Conservation (phyloP, 2,329 filamentous ascomycete species). For the Xylariaceae sp. region DNA sequence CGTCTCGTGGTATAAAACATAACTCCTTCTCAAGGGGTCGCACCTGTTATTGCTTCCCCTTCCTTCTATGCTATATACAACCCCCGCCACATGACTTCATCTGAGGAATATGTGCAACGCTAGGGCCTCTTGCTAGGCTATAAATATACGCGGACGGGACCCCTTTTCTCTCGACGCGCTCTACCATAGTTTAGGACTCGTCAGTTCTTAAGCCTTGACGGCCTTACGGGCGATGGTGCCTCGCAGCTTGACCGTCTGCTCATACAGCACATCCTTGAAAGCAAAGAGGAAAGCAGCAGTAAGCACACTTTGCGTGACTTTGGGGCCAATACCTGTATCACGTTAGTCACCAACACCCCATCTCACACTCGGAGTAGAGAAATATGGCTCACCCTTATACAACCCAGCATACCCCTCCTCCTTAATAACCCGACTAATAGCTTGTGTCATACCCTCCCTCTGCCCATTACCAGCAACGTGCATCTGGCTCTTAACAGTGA, state of each 20-base stretch:
- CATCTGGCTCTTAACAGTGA: slow-evolving; percentile 97
- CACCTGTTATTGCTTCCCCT: too few relatives aligned
- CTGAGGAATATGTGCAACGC: too few relatives aligned
- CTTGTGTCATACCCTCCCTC: slow-evolving; percentile 76
- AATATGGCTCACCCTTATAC: slow-evolving; percentile 74
- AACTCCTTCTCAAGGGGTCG: too few relatives aligned
- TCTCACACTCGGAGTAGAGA: too few relatives aligned
- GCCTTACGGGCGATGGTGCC: slow-evolving; percentile 39
- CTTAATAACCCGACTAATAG: slow-evolving; percentile 73
- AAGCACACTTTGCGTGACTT: slow-evolving; percentile 94
- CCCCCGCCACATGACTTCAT: too few relatives aligned
- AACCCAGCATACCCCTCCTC: slow-evolving; percentile 91
- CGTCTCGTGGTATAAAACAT: too few relatives aligned
- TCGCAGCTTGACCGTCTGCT: slow-evolving; percentile 70
- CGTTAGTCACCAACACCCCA: neutral
- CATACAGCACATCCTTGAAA: slow-evolving; percentile 96
- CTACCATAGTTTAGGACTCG: neutral
- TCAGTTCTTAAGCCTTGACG: slow-evolving; percentile 22
- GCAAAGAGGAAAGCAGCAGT: slow-evolving; percentile 96
- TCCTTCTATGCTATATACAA: too few relatives aligned
- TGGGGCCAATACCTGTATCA: slow-evolving; percentile 78
- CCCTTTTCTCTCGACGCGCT: too few relatives aligned
- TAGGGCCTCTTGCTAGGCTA: too few relatives aligned
- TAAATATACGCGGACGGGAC: too few relatives aligned
- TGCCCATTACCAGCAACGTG: slow-evolving; percentile 79